Evolutionary conservation across 371 early-diverging fungal species (phyloP).

Genomic region (Thermomucor indicae-seudaticae): DNA sequence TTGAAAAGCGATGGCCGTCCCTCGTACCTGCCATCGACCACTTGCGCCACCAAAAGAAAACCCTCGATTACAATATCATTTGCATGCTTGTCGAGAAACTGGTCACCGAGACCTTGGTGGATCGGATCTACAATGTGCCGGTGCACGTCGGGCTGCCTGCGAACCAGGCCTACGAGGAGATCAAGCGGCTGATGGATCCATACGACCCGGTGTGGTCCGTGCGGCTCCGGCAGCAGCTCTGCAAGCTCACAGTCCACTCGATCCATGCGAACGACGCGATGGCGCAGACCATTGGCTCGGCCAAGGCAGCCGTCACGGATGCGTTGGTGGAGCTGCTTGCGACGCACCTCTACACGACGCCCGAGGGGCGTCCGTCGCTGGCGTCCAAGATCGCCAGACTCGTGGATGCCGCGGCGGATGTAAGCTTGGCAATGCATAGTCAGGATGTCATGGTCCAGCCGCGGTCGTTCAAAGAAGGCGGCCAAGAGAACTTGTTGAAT

Average conservation of each 20-base stretch:
- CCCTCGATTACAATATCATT: conserved; percentile 18
- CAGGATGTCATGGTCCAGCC: conserved; percentile 27
- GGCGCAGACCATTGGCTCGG: conserved; percentile 19
- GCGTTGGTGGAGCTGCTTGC: conserved; percentile 17
- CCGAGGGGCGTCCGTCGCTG: conserved; percentile 12
- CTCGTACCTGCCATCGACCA: conserved; percentile 26
- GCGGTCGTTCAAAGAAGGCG: conserved; percentile 6
- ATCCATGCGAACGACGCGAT: conserved; percentile 14
- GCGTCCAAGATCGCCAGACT: conserved; percentile 21
- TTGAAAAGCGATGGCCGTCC: conserved; percentile 20
- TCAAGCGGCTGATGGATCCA: conserved; percentile 29
- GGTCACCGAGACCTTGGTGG: conserved; percentile 25
- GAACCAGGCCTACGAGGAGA: conserved; percentile 33
- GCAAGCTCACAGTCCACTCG: conserved; percentile 29
- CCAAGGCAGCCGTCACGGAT: conserved; percentile 11
- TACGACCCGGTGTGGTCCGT: conserved; percentile 27
- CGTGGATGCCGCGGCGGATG: conserved; percentile 31
- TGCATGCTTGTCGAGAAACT: conserved; percentile 39
- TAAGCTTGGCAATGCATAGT: conserved; percentile 34
- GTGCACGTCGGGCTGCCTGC: conserved; percentile 28
- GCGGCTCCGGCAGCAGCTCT: conserved; percentile 40
- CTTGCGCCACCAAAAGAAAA: conserved; percentile 5
- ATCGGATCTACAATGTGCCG: conserved; percentile 23
- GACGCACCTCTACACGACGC: conserved; percentile 22
- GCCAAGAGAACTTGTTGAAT: neutral